phyloP scores from a whole-genome alignment of 768 basidiomycete genomes.

The Mycena amicta region DNA sequence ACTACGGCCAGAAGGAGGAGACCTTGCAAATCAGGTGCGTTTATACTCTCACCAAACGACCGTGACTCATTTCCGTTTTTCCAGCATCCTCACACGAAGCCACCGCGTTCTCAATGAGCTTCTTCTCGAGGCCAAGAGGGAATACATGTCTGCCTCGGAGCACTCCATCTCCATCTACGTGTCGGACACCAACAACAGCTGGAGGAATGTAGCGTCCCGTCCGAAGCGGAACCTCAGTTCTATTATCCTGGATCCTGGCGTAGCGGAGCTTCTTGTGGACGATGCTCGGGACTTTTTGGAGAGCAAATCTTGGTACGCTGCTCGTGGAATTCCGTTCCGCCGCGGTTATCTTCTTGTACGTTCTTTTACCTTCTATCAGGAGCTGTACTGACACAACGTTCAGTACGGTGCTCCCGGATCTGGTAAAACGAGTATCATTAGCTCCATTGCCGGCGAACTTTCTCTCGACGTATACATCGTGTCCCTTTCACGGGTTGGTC shows the following conservation, averaged over 20 bases:
- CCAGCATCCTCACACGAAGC: slow-evolving; percentile 53
- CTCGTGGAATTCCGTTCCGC: slow-evolving; percentile 80
- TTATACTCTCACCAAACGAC: neutral
- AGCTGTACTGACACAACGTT: neutral
- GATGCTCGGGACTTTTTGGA: slow-evolving; percentile 73
- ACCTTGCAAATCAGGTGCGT: slow-evolving; percentile 47
- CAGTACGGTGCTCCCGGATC: slow-evolving; percentile 76
- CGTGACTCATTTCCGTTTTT: slow-evolving; percentile 3
- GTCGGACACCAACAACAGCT: slow-evolving; percentile 47
- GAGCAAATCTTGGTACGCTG: slow-evolving; percentile 72
- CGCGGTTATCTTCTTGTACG: slow-evolving; percentile 70
- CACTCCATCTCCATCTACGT: slow-evolving; percentile 56
- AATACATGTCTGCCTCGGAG: slow-evolving; percentile 54
- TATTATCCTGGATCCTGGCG: slow-evolving; percentile 70
- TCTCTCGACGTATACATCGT: slow-evolving; percentile 74
- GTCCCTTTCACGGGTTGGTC: slow-evolving; percentile 59
- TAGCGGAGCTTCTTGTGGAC: slow-evolving; percentile 63
- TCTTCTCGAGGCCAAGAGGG: slow-evolving; percentile 54
- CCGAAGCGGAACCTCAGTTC: slow-evolving; percentile 68
- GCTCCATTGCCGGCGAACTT: slow-evolving; percentile 77
- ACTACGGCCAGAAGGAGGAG: slow-evolving; percentile 39
- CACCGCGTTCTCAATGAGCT: slow-evolving; percentile 52
- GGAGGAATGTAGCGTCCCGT: slow-evolving; percentile 58
- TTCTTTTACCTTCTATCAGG: neutral
- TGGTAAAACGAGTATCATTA: slow-evolving; percentile 80